Conservation (phyloP, 192 early-diverging fungal species). For the Glomus cerebriforme region DNA sequence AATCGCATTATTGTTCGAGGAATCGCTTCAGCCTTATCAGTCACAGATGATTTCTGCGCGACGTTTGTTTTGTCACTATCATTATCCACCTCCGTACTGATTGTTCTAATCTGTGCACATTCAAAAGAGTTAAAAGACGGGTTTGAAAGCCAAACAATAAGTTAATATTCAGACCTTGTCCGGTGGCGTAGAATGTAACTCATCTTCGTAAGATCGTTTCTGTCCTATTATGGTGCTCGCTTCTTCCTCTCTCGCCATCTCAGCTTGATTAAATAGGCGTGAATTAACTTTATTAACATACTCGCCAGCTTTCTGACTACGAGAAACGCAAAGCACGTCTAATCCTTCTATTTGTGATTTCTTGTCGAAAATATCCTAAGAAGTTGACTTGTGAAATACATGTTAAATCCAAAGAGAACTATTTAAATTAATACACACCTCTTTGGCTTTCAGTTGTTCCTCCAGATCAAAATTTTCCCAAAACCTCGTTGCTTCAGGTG, state of each 20-base stretch:
- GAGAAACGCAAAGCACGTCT: slow-evolving; percentile 12
- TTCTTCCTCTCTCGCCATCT: slow-evolving; percentile 13
- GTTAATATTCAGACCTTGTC: not conserved
- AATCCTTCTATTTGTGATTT: slow-evolving; percentile 4
- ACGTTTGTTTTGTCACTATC: no score
- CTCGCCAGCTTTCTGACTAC: slow-evolving; percentile 5
- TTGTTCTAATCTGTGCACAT: no score
- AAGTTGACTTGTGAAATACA: not conserved
- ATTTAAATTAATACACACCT: slow-evolving; percentile 7
- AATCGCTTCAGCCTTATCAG: no score
- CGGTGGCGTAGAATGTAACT: not conserved
- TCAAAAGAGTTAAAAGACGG: no score
- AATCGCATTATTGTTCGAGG: no score
- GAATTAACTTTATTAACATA: slow-evolving; percentile 15
- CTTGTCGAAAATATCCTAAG: slow-evolving; percentile 11
- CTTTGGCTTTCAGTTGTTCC: not conserved
- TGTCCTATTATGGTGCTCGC: slow-evolving; percentile 14
- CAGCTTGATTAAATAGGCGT: not conserved
- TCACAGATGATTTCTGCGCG: no score
- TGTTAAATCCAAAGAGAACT: not conserved
- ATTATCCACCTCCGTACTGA: no score
- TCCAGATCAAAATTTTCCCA: not conserved
- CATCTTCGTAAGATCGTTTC: slow-evolving; percentile 11
- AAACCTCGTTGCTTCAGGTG: not conserved
- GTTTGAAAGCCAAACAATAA: slow-evolving; percentile 12